Evolutionary conservation across 2,329 filamentous ascomycete genomes (phyloP).

Genomic region (Neopestalotiopsis sp.): DNA sequence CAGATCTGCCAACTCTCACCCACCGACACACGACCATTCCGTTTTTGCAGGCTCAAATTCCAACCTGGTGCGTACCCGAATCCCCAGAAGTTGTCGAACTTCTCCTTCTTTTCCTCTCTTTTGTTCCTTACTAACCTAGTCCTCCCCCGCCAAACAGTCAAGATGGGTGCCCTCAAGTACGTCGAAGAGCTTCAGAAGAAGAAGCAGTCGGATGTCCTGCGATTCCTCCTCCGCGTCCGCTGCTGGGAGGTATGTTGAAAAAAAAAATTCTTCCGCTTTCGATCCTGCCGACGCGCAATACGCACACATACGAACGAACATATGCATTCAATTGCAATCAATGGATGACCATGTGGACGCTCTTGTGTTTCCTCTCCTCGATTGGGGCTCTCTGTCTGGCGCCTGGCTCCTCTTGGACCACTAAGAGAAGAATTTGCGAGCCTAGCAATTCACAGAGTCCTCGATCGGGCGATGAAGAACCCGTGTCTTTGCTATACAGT

Average conservation of each 20-base stretch:
- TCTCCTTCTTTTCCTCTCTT: neutral
- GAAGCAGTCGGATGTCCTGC: slow-evolving; percentile 99
- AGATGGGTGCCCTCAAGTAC: slow-evolving; percentile 99
- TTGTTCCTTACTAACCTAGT: slow-evolving; percentile 28
- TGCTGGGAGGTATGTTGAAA: slow-evolving; percentile 96
- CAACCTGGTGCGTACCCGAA: slow-evolving; percentile 37
- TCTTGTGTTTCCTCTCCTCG: slow-evolving; percentile 31
- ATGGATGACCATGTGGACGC: slow-evolving; percentile 39
- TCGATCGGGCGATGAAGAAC: slow-evolving; percentile 10
- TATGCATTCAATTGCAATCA: slow-evolving; percentile 33
- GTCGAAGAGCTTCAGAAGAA: slow-evolving; percentile 99
- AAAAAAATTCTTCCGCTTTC: slow-evolving; percentile 37
- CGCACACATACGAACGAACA: slow-evolving; percentile 29
- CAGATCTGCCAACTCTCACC: slow-evolving; percentile 26
- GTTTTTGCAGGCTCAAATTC: slow-evolving; percentile 40
- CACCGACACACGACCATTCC: slow-evolving; percentile 39
- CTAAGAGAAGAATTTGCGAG: neutral
- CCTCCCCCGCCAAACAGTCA: slow-evolving; percentile 45
- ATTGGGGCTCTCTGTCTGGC: slow-evolving; percentile 8
- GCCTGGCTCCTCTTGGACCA: neutral
- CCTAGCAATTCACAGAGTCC: neutral
- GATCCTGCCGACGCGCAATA: slow-evolving; percentile 25
- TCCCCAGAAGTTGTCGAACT: neutral
- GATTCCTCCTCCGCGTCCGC: slow-evolving; percentile 99
- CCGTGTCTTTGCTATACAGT: slow-evolving; percentile 84